phyloP scores from a whole-genome alignment of 208 protist species.

The Leishmania aethiopica region DNA sequence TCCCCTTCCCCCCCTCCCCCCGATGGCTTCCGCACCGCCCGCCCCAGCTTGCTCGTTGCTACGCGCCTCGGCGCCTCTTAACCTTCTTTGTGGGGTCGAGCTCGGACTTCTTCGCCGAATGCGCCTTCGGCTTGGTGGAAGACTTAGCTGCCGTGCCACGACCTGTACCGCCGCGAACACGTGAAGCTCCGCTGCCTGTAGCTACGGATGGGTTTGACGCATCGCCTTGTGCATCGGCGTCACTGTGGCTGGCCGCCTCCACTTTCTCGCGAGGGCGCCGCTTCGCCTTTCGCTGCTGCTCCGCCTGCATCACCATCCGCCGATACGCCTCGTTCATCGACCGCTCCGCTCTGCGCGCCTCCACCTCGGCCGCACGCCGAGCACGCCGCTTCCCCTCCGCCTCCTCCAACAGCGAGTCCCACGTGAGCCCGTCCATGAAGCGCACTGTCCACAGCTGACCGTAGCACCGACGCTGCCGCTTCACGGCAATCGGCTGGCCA shows the following conservation, averaged over 20 bases:
- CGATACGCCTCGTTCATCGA: constrained; percentile 81
- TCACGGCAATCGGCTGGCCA: constrained; percentile 57
- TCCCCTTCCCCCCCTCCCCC: background rate
- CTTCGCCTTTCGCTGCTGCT: constrained; percentile 23
- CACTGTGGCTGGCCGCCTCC: background rate
- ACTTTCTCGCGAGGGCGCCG: constrained; percentile 7
- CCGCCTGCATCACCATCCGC: constrained; percentile 49
- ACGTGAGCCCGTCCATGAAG: constrained; percentile 63
- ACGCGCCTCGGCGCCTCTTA: background rate
- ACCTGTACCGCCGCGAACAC: background rate
- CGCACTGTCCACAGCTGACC: constrained; percentile 84
- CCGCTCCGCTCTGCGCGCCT: constrained; percentile 50
- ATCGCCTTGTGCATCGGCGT: background rate
- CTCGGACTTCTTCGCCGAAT: constrained; percentile 9
- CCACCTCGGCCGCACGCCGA: constrained; percentile 49
- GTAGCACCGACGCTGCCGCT: constrained; percentile 65
- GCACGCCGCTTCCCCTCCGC: constrained; percentile 53
- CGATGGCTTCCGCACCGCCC: background rate
- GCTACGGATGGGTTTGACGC: background rate
- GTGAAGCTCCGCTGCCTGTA: background rate
- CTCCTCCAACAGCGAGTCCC: constrained; percentile 64
- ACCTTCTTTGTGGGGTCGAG: background rate
- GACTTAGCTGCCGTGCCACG: background rate
- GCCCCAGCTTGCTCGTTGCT: background rate
- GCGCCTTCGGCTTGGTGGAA: background rate